These are phyloP conservation scores for Penicillium maclennaniae DNA, from an alignment of 495 filamentous ascomycete genomes.

Conservation along the genomic window DNA sequence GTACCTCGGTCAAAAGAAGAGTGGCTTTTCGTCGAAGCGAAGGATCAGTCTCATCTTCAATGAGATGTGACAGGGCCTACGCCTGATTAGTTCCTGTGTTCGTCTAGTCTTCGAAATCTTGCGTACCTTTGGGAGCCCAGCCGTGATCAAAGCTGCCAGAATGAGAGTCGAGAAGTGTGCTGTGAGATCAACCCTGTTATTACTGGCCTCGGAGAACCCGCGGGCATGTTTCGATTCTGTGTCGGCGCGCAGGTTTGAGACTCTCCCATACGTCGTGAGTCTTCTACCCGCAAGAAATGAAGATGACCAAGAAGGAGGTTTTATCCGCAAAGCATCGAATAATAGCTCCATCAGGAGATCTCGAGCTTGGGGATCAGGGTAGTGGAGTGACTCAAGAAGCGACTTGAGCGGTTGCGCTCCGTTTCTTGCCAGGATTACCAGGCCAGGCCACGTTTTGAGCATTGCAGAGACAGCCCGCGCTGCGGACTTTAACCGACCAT, in stretches of 20 bases:
- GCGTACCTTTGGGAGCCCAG: constrained; percentile 69
- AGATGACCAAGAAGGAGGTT: constrained; percentile 92
- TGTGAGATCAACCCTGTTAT: constrained; percentile 73
- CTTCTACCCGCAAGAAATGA: constrained; percentile 90
- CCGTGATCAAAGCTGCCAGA: constrained; percentile 78
- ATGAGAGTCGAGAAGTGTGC: constrained; percentile 92
- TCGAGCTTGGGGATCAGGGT: constrained; percentile 62
- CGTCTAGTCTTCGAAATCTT: not conserved
- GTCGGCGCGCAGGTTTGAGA: constrained; percentile 78
- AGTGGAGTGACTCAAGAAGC: constrained; percentile 72
- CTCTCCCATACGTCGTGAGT: constrained; percentile 89
- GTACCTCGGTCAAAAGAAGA: constrained; percentile 80
- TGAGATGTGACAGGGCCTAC: constrained; percentile 57
- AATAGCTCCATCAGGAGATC: constrained; percentile 77
- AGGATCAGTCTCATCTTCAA: constrained; percentile 69
- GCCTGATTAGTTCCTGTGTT: constrained; percentile 14
- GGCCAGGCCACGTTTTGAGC: constrained; percentile 85
- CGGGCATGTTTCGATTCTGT: constrained; percentile 41
- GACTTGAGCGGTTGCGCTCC: constrained; percentile 79
- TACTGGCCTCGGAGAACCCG: constrained; percentile 55
- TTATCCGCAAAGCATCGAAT: constrained; percentile 88
- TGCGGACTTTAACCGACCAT: constrained; percentile 76
- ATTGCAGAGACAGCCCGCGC: constrained; percentile 83
- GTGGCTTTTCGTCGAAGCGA: constrained; percentile 83
- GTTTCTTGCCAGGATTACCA: constrained; percentile 81